A percentile compares a stretch with the other conserved stretches of the same genome.
Evolutionary conservation across 2,329 filamentous ascomycete genomes (phyloP).

Genomic region (Teratosphaeria zuluensis): DNA sequence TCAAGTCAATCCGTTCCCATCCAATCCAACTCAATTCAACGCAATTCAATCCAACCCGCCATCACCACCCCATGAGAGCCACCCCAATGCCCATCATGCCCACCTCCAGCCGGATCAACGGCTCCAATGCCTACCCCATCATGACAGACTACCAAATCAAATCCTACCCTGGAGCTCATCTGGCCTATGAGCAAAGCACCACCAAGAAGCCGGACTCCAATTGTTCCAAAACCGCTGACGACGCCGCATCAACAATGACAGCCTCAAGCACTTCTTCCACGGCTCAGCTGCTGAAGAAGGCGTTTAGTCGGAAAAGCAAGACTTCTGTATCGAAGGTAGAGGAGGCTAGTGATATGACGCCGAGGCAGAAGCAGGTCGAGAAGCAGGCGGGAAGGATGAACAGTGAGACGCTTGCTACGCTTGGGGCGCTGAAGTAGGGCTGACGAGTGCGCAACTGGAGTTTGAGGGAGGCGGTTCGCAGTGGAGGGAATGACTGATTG

Average conservation of each 20-base stretch:
- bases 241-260: conserved; percentile 1
- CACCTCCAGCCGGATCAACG: no score
- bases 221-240: neutral
- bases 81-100: no score
- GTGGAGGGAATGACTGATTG: no score
- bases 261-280: conserved; percentile 3
- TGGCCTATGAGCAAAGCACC: neutral
- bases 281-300: conserved; percentile 3
- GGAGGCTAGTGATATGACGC: neutral
- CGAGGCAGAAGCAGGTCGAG: neutral
- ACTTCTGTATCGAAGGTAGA: neutral
- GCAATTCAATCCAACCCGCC: no score
- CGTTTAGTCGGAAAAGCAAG: neutral
- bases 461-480: neutral
- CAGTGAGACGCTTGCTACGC: neutral
- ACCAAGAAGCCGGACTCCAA: neutral
- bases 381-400: neutral
- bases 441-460: neutral
- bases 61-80: no score
- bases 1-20: no score
- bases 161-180: neutral
- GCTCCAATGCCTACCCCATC: neutral
- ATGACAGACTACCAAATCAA: neutral
- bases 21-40: no score
- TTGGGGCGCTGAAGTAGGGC: conserved; percentile 1